These are phyloP conservation scores for Venturia pyrina DNA, from an alignment of 2,329 filamentous ascomycete genomes.

Conservation along the genomic window DNA sequence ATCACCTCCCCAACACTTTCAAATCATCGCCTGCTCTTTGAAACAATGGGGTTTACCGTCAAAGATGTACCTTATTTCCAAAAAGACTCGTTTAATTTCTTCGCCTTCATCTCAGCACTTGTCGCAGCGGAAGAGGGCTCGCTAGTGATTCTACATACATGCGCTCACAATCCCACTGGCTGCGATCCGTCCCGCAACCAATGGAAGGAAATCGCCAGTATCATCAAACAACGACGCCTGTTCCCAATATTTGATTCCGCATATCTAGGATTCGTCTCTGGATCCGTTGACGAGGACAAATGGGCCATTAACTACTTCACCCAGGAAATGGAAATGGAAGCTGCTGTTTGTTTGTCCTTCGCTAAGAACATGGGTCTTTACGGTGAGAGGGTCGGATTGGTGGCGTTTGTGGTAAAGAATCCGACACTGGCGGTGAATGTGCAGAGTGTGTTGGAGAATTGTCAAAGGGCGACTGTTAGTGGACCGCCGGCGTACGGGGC, in stretches of 20 bases:
- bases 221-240: slow-evolving; percentile 22
- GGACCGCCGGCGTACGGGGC: slow-evolving; percentile 23
- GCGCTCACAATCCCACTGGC: slow-evolving; percentile 30
- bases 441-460: neutral
- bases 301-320: slow-evolving; percentile 26
- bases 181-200: slow-evolving; percentile 25
- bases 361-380: slow-evolving; percentile 31
- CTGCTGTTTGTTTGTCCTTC: slow-evolving; percentile 25
- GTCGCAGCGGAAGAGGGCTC: slow-evolving; percentile 21
- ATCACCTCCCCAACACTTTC: slow-evolving; percentile 22
- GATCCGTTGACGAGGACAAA: slow-evolving; percentile 25
- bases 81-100: slow-evolving; percentile 22
- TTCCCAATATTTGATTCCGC: slow-evolving; percentile 30
- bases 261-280: slow-evolving; percentile 31
- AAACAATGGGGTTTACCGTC: slow-evolving; percentile 17
- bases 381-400: slow-evolving; percentile 25
- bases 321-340: slow-evolving; percentile 16
- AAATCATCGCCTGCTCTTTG: slow-evolving; percentile 26
- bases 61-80: slow-evolving; percentile 23
- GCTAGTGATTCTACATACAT: slow-evolving; percentile 29
- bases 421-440: slow-evolving; percentile 12
- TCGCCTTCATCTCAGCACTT: slow-evolving; percentile 21
- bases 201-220: slow-evolving; percentile 24
- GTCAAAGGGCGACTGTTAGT: slow-evolving; percentile 20
- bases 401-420: slow-evolving; percentile 12